Percentiles rank a stretch among this genome's conserved stretches.
These are phyloP conservation scores for Neocucurbitaria cava DNA, from an alignment of 2,329 filamentous ascomycete genomes.

Conservation along the genomic window DNA sequence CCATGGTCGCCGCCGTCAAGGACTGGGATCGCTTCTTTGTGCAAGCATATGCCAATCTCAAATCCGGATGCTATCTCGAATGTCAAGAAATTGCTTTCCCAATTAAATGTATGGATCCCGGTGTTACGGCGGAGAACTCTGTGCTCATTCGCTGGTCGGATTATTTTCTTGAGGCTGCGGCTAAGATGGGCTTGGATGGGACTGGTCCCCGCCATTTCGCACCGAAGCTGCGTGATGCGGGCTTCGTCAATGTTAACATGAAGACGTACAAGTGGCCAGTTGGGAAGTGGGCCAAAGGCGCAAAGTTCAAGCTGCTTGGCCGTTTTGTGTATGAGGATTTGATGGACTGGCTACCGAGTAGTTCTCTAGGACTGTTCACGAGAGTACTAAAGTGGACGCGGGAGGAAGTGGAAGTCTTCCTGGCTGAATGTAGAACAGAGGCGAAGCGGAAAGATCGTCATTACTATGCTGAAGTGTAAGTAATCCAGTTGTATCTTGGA, in stretches of 20 bases:
- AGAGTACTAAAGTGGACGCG: constrained; percentile 36
- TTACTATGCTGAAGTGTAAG: constrained; percentile 38
- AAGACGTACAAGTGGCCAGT: constrained; percentile 43
- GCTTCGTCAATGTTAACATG: constrained; percentile 37
- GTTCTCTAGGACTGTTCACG: constrained; percentile 36
- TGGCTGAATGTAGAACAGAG: constrained; percentile 35
- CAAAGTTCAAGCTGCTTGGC: constrained; percentile 36
- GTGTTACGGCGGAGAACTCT: constrained; percentile 28
- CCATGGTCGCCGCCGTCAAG: constrained; percentile 61
- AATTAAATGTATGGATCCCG: constrained; percentile 28
- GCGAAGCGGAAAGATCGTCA: constrained; percentile 33
- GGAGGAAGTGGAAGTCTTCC: constrained; percentile 38
- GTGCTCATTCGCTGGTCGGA: constrained; percentile 36
- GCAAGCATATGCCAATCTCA: constrained; percentile 49
- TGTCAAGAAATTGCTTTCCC: constrained; percentile 53
- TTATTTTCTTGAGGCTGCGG: constrained; percentile 33
- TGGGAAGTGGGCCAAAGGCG: constrained; percentile 41
- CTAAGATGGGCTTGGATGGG: constrained; percentile 47
- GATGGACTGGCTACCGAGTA: constrained; percentile 35
- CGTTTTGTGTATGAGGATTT: constrained; percentile 36
- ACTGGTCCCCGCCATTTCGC: constrained; percentile 50
- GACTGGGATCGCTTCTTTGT: constrained; percentile 61
- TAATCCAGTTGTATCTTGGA: not conserved
- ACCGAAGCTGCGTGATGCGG: constrained; percentile 25
- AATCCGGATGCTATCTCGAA: constrained; percentile 60